A percentile compares a stretch with the other conserved stretches of the same genome.
Conservation (phyloP, 495 filamentous ascomycete species). For the Neurospora intermedia region DNA sequence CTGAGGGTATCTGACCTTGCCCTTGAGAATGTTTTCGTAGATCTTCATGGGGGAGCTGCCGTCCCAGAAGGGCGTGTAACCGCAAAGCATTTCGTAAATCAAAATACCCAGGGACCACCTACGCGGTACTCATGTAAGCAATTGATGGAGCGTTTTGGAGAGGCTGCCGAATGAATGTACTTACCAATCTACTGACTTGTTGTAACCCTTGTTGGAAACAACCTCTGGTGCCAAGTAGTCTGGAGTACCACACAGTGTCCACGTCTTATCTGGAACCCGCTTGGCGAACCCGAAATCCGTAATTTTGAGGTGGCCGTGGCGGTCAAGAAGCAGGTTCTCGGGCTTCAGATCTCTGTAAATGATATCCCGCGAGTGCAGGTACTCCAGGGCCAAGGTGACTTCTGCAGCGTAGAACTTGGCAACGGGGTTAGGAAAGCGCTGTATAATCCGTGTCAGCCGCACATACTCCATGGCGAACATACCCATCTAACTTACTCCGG, state of each 20-base stretch:
- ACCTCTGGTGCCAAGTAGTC: slow-evolving; percentile 97
- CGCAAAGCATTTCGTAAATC: slow-evolving; percentile 99
- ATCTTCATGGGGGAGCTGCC: slow-evolving; percentile 96
- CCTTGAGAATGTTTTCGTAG: slow-evolving; percentile 95
- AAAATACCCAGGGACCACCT: slow-evolving; percentile 99
- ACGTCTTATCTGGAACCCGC: slow-evolving; percentile 96
- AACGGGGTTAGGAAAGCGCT: slow-evolving; percentile 98
- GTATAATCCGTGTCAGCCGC: slow-evolving; percentile 5
- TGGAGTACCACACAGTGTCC: slow-evolving; percentile 97
- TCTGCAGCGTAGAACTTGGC: slow-evolving; percentile 99
- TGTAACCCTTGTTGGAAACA: slow-evolving; percentile 94
- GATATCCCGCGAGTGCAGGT: slow-evolving; percentile 88
- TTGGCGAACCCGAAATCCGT: slow-evolving; percentile 99
- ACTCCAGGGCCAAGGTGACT: slow-evolving; percentile 89
- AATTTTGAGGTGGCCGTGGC: slow-evolving; percentile 95
- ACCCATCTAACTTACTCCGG: slow-evolving; percentile 57
- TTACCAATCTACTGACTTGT: slow-evolving; percentile 98
- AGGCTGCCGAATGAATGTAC: slow-evolving; percentile 16
- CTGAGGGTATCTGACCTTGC: slow-evolving; percentile 86
- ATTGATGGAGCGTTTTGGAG: neutral
- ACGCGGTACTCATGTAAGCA: neutral
- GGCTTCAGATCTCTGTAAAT: slow-evolving; percentile 98
- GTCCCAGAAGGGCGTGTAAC: slow-evolving; percentile 98
- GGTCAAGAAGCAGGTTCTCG: slow-evolving; percentile 88
- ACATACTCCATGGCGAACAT: neutral